These are phyloP conservation scores for Zoysia pacifica DNA, from an alignment of 176 grass and related monocot genomes.

Conservation along the genomic window DNA sequence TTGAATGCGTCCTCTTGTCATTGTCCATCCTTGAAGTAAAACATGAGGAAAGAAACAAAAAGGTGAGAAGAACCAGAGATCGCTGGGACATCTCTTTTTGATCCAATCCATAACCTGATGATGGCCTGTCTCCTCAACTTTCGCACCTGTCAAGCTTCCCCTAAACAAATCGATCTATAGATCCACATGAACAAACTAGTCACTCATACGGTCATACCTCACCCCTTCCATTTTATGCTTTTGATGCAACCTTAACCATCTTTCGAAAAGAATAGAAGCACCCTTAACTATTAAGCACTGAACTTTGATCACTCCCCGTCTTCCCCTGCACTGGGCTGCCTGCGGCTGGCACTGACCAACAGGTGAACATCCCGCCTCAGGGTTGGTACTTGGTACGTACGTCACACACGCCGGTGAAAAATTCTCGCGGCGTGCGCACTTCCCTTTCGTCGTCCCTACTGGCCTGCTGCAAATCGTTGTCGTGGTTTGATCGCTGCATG, in stretches of 20 bases:
- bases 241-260: constrained; percentile 25
- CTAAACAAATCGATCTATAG: no score
- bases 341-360: not conserved
- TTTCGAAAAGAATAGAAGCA: not conserved
- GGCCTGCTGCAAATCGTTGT: no score
- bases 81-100: constrained; percentile 8
- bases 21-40: not conserved
- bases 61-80: not conserved
- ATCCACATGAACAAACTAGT: not conserved
- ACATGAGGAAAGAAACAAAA: constrained; percentile 32
- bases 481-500: no score
- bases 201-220: not conserved
- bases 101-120: not conserved
- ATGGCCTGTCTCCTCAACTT: not conserved
- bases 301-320: not conserved
- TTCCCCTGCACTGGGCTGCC: not conserved
- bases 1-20: not conserved
- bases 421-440: constrained; percentile 11
- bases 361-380: constrained; percentile 41
- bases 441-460: no score
- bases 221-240: constrained; percentile 9
- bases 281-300: constrained; percentile 8
- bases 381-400: constrained; percentile 2
- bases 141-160: no score
- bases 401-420: not conserved